A percentile compares a stretch with the other conserved stretches of the same genome.
Conservation (phyloP, 495 filamentous ascomycete genomes). For the Lasiosphaeria ovina region DNA sequence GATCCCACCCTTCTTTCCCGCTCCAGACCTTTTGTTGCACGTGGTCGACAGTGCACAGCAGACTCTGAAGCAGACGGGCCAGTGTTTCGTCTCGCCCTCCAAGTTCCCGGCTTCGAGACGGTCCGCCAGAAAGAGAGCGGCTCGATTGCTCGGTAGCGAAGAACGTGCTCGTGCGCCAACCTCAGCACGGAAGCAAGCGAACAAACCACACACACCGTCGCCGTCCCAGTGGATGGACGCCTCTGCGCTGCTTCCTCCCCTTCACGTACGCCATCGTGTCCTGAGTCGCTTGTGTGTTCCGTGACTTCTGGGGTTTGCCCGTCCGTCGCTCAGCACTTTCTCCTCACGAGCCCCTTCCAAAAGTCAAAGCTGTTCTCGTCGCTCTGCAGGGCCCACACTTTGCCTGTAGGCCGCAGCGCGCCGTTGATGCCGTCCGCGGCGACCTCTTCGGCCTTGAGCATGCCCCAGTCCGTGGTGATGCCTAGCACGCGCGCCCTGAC, state of each 20-base stretch:
- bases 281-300: too few species aligned
- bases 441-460: conserved; percentile 80
- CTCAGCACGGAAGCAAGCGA: conserved; percentile 1
- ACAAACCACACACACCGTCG: background rate
- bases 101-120: background rate
- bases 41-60: background rate
- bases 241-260: background rate
- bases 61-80: conserved; percentile 1
- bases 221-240: too few species aligned
- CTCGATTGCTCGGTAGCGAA: conserved; percentile 1
- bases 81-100: background rate
- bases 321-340: conserved; percentile 57
- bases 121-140: background rate
- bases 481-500: conserved; percentile 78
- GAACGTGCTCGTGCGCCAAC: background rate
- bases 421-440: conserved; percentile 57
- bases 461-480: conserved; percentile 83
- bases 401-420: conserved; percentile 60
- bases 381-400: conserved; percentile 81
- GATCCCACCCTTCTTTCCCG: background rate
- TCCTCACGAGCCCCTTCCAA: conserved; percentile 81
- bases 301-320: background rate
- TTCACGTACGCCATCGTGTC: background rate
- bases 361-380: conserved; percentile 99
- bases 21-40: background rate